Evolutionary conservation across 805 yeast genomes (phyloP).

Genomic region (Komagataella kurtzmanii): DNA sequence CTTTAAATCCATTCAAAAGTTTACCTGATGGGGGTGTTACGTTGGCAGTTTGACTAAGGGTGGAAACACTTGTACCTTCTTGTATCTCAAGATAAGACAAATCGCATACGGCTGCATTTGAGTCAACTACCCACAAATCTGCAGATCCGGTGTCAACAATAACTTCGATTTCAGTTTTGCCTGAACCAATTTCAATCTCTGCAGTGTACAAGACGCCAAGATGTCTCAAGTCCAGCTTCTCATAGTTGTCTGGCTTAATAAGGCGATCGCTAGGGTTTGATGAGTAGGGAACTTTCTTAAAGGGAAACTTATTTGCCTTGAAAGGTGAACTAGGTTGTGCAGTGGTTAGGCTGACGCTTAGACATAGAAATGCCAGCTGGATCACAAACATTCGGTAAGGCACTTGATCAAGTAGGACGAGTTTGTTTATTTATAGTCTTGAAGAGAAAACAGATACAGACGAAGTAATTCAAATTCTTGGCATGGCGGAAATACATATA

Average conservation of each 20-base stretch:
- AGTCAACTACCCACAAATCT: constrained; percentile 25
- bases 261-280: neutral
- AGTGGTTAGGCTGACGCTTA: neutral
- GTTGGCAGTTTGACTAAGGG: neutral
- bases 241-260: neutral
- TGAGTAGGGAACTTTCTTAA: neutral
- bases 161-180: constrained; percentile 29
- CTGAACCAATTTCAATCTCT: constrained; percentile 28
- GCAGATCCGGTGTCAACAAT: constrained; percentile 34
- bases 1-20: neutral
- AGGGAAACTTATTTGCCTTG: neutral
- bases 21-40: neutral
- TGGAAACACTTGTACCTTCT: neutral
- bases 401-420: too few relatives aligned
- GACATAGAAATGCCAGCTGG: neutral
- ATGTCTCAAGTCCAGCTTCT: neutral
- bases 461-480: neutral
- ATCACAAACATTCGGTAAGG: neutral
- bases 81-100: neutral
- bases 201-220: constrained; percentile 23
- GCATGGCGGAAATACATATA: neutral
- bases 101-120: neutral
- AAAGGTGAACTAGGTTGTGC: neutral
- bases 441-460: neutral
- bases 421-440: neutral